Base-by-base conservation (phyloP, 768 basidiomycete genomes). In the Phlebiopsis gigantea region DNA sequence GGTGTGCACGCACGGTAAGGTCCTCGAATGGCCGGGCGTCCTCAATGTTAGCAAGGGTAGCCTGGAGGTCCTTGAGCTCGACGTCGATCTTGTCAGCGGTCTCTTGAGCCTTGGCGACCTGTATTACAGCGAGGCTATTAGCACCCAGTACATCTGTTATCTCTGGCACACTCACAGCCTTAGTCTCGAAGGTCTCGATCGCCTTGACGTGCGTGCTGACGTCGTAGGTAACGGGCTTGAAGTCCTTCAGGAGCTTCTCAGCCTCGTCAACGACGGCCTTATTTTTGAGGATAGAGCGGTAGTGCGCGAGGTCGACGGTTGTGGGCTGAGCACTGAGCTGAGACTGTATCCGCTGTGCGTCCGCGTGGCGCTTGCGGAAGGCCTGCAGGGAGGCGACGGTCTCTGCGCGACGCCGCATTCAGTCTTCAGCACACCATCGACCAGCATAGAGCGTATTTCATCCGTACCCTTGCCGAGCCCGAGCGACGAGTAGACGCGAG, bases 11-110 rank as follows among this genome's bases (percentile, higher is more conserved):
- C 61, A 96, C 95, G 31, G 93, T 95, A 63, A 99, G 80, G 66
- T 98, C 91, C 69, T 98, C 94, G 75, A 99, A 97, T 7, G 96
- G 91, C 74, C 97, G 88, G 43, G 95, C 94, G 51, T 95, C 85
- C 77, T 98, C 90, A 60, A 99, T 98, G 81, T 99, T 97, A 63
- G 88, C 85, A 59, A 98, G 87, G 25, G 97, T 98, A 43, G 83
- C 85, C 73, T 93, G 87, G 63, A 99, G 88, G 66, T 92, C 86
- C 72, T 88, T 84, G 64, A 98, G 80, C 75, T 98, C 96, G 43
- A 84, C 75, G 59, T 95, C 88, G 64, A 98, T 93, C 77, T 96
- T 92, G 65, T 81, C 73, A 62, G 89, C 85, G 10, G 96, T 96
- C 72, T 90, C 88, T 74, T 91, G 79, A 55, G 97, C 96, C 63